A percentile compares a stretch with the other conserved stretches of the same genome.
Conservation (phyloP, 2,329 filamentous ascomycete species). For the Colletotrichum musae region DNA sequence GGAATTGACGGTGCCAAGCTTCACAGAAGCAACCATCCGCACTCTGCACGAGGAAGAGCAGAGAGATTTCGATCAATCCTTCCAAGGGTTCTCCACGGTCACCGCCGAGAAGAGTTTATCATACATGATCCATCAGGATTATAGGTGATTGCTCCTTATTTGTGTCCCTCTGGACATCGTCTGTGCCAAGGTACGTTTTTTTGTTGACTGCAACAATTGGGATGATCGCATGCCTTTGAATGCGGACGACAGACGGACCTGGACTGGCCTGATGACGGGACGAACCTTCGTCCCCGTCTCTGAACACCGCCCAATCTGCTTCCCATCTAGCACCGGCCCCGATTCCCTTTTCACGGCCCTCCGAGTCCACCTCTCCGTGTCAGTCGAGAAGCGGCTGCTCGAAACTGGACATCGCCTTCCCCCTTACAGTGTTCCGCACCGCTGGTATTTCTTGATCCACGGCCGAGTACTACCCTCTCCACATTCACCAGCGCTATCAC, state of each 20-base stretch:
- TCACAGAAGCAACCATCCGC: slow-evolving; percentile 22
- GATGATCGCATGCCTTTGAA: neutral
- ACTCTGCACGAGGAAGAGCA: slow-evolving; percentile 9
- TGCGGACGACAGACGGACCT: neutral
- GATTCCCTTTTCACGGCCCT: slow-evolving; percentile 23
- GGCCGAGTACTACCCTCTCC: slow-evolving; percentile 52
- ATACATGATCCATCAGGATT: slow-evolving; percentile 41
- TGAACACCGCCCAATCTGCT: slow-evolving; percentile 21
- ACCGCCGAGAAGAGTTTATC: neutral
- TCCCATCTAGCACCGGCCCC: slow-evolving; percentile 37
- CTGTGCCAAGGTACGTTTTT: slow-evolving; percentile 42
- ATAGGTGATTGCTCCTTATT: slow-evolving; percentile 29
- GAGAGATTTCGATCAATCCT: slow-evolving; percentile 7
- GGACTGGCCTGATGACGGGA: slow-evolving; percentile 25
- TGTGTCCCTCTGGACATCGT: slow-evolving; percentile 22
- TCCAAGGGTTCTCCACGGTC: neutral
- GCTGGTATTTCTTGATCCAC: slow-evolving; percentile 48
- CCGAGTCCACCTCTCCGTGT: neutral
- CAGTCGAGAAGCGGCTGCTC: slow-evolving; percentile 43
- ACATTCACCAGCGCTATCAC: slow-evolving; percentile 48
- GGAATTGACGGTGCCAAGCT: slow-evolving; percentile 43
- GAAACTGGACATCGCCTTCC: slow-evolving; percentile 43
- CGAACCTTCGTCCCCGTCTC: slow-evolving; percentile 29
- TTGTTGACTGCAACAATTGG: slow-evolving; percentile 8
- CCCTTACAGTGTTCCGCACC: slow-evolving; percentile 60